phyloP scores from a whole-genome alignment of 225 moss, liverwort and hornwort genomes.

The Bryum argenteum region DNA sequence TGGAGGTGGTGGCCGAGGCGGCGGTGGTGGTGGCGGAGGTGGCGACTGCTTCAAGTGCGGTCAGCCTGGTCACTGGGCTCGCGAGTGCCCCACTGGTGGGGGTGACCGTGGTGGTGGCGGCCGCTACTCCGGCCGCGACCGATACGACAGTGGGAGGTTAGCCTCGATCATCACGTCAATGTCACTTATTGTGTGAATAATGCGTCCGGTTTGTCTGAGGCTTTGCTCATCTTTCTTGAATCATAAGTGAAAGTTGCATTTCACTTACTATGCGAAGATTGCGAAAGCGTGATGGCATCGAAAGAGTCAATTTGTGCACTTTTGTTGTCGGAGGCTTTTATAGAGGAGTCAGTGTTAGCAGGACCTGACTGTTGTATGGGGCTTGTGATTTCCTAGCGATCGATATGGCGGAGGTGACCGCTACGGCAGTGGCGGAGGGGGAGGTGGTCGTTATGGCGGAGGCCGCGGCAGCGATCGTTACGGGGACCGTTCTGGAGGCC shows the following conservation, averaged over 20 bases:
- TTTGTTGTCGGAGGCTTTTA: too few relatives aligned
- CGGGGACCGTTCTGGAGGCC: constrained; percentile 58
- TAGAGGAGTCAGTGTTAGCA: too few relatives aligned
- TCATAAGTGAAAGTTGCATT: too few relatives aligned
- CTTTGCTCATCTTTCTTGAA: too few relatives aligned
- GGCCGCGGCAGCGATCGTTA: constrained; percentile 68
- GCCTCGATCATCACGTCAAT: background rate
- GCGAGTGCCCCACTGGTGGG: constrained; percentile 88
- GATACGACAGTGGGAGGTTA: constrained; percentile 63
- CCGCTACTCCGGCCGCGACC: constrained; percentile 63
- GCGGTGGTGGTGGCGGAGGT: constrained; percentile 73
- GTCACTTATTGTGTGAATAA: background rate
- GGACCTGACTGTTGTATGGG: constrained; percentile 12
- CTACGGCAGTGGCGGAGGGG: constrained; percentile 78
- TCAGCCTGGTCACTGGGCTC: constrained; percentile 99
- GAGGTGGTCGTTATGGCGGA: constrained; percentile 71
- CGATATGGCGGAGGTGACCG: constrained; percentile 94
- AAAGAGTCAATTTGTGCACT: too few relatives aligned
- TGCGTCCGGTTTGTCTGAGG: too few relatives aligned
- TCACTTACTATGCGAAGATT: too few relatives aligned
- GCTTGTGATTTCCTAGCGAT: constrained; percentile 42
- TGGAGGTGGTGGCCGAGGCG: constrained; percentile 75
- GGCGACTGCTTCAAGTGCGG: constrained; percentile 99
- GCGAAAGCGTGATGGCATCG: too few relatives aligned
- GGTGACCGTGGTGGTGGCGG: constrained; percentile 67